Base-by-base conservation (phyloP, 768 basidiomycete genomes). In the Mycena capillaripes region DNA sequence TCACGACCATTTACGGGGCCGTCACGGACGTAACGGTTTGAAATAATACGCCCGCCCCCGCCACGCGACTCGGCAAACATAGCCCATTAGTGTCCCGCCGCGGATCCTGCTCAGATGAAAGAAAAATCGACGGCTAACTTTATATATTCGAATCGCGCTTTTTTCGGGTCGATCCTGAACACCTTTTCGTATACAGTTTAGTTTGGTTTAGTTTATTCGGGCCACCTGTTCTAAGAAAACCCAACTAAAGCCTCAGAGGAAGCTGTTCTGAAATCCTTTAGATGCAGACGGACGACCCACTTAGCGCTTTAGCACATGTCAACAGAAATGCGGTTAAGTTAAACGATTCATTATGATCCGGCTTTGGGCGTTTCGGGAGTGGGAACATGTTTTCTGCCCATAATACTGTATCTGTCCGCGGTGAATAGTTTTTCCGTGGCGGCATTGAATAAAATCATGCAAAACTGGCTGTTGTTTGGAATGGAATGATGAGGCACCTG, bases 101-200 rank as follows among this genome's bases (percentile, higher is more conserved):
- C 66, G 66, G 66, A 72, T 69, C 62, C 66, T 46, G 53, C 63
- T 17, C 48, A 25, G 46, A 32, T 58, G 27, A 23, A 36, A 53
- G 30, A 10, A 38, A 9, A 23, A 14, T 23, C 23, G 23, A 46
- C 38, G 17, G 38, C 56, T 34, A 68, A 59, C 66, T 64, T 34
- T 23, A 58, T 32, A 55, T 56, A 50, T 25, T 71, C 58, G 36
- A 61, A 78, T 76, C 72, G 75, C 78, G 76, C 12, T 71, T 38
- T 70, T 73, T 74, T 78, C 78, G 79, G 75, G 70, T 76, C 32
- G 64, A 75, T 73, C 71, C 36, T 27, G 50, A 29, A 65, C 74
- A 72, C 58, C 34, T 27, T 44, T 60, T 42, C 23, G 25, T 42
- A 50, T 56, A 2, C 36, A 58, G 23, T 11, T 58, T 58, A 58